Conservation (phyloP, 2,329 filamentous ascomycete genomes). For the Hymenotorrendiella dingleyae region DNA sequence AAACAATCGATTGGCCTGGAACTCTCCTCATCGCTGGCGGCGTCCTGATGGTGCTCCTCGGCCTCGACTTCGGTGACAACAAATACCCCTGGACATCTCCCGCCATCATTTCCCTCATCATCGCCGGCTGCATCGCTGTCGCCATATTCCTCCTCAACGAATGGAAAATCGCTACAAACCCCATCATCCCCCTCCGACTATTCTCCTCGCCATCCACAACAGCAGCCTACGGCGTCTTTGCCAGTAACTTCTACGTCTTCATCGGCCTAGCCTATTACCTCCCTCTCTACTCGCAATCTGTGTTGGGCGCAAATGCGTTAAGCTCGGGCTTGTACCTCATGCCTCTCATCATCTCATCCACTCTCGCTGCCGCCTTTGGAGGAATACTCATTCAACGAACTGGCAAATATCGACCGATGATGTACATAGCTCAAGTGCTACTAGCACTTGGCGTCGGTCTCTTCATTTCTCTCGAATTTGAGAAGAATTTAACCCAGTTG, state of each 20-base stretch:
- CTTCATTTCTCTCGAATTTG: constrained; percentile 54
- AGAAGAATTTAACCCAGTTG: constrained; percentile 48
- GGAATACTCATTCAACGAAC: constrained; percentile 55
- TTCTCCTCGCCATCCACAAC: constrained; percentile 64
- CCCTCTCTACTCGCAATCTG: constrained; percentile 68
- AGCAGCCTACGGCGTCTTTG: constrained; percentile 60
- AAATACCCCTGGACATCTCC: constrained; percentile 49
- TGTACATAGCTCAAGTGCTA: constrained; percentile 51
- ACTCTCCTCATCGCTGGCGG: constrained; percentile 59
- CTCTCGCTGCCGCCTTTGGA: constrained; percentile 51
- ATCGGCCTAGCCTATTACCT: constrained; percentile 21
- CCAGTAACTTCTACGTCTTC: constrained; percentile 59
- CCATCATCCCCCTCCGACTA: constrained; percentile 69
- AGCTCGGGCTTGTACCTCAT: constrained; percentile 71
- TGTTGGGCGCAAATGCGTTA: constrained; percentile 42
- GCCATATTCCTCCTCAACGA: constrained; percentile 63
- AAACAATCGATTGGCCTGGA: constrained; percentile 56
- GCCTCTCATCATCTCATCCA: constrained; percentile 61
- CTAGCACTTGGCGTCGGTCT: constrained; percentile 60
- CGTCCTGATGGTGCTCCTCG: constrained; percentile 80
- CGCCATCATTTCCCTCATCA: constrained; percentile 42
- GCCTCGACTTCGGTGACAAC: constrained; percentile 78
- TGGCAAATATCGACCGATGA: constrained; percentile 56
- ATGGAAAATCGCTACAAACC: constrained; percentile 66
- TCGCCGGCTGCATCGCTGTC: constrained; percentile 54